Evolutionary conservation across 345 rosid genomes (phyloP).

Genomic region (Citrus mangshanensis): DNA sequence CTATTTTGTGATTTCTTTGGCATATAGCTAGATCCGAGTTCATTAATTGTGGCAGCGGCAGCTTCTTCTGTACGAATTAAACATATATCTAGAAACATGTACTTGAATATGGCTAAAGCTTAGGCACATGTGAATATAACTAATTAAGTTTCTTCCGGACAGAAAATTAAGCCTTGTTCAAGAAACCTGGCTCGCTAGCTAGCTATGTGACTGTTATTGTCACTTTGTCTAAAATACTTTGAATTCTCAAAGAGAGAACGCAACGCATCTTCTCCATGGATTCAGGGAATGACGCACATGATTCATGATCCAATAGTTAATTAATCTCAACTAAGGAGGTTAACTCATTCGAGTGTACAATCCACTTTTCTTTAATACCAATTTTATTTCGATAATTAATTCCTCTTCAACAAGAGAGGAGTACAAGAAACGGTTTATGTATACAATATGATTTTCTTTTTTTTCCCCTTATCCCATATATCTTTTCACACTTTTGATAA

Average conservation of each 20-base stretch:
- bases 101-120: not conserved
- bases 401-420: slow-evolving; percentile 2
- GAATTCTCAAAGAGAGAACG: slow-evolving; percentile 17
- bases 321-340: not conserved
- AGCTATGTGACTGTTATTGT: slow-evolving; percentile 5
- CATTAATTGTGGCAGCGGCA: not conserved
- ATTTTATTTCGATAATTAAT: not conserved
- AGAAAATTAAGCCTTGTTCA: slow-evolving; percentile 29
- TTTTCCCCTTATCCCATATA: no score
- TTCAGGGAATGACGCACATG: slow-evolving; percentile 55
- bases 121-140: not conserved
- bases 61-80: not conserved
- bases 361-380: not conserved
- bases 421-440: not conserved
- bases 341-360: not conserved
- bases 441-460: not conserved
- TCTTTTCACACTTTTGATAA: not conserved
- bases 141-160: slow-evolving; percentile 30
- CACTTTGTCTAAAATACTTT: not conserved
- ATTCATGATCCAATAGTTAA: slow-evolving; percentile 9
- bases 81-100: not conserved
- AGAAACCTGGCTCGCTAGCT: slow-evolving; percentile 31
- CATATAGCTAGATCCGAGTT: not conserved
- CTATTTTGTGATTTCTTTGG: not conserved
- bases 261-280: slow-evolving; percentile 39